Evolutionary conservation across 208 protist species (phyloP).

Genomic region (Wallacemonas collosoma): DNA sequence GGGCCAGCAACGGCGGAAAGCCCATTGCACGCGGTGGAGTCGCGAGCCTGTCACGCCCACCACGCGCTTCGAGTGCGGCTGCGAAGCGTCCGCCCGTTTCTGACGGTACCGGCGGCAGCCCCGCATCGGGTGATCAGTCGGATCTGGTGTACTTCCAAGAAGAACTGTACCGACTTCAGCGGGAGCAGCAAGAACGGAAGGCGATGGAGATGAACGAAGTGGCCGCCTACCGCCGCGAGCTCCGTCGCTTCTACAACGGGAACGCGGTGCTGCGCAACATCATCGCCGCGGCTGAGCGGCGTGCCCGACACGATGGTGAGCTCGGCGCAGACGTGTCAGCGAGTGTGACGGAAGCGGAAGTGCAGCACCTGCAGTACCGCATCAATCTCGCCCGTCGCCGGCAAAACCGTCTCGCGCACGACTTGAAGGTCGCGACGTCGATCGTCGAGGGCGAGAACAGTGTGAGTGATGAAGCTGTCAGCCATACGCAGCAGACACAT

Average conservation of each 20-base stretch:
- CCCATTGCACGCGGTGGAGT: background rate
- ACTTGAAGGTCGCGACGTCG: slow-evolving; percentile 21
- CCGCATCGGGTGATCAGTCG: background rate
- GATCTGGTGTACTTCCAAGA: slow-evolving; percentile 52
- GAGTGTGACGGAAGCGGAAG: slow-evolving; percentile 60
- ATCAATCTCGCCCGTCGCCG: slow-evolving; percentile 47
- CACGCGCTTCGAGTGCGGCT: background rate
- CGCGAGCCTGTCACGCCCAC: background rate
- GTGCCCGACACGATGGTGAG: slow-evolving; percentile 23
- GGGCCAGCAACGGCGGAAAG: background rate
- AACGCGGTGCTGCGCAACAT: slow-evolving; percentile 72
- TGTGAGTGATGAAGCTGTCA: background rate
- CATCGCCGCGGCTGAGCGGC: slow-evolving; percentile 34
- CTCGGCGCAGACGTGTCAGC: background rate
- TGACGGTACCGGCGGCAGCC: background rate
- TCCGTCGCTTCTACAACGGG: slow-evolving; percentile 58
- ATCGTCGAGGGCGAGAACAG: slow-evolving; percentile 17
- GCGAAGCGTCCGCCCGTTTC: background rate
- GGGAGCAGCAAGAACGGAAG: slow-evolving; percentile 37
- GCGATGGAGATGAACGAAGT: slow-evolving; percentile 37
- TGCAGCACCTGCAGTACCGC: slow-evolving; percentile 45
- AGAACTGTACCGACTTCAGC: slow-evolving; percentile 40
- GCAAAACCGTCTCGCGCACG: slow-evolving; percentile 52
- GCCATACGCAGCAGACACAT: background rate
- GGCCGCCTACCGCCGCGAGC: slow-evolving; percentile 42